Conservation (phyloP, 202 grass and related monocot species). For the Hordeum pubiflorum region DNA sequence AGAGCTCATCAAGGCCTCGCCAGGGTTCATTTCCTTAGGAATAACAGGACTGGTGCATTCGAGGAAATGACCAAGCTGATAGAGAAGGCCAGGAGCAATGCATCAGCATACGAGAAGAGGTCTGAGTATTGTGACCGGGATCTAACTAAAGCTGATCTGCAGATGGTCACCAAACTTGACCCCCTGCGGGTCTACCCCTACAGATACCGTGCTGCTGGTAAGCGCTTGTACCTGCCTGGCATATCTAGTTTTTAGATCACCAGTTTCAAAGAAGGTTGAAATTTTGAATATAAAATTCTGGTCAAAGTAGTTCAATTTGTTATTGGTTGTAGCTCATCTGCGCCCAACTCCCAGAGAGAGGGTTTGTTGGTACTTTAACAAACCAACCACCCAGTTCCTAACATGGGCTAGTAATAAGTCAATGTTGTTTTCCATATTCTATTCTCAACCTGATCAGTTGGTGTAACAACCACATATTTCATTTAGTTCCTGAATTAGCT, state of each 20-base stretch:
- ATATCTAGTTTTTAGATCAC: constrained; percentile 7
- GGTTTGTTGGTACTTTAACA: constrained; percentile 30
- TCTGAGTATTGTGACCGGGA: constrained; percentile 94
- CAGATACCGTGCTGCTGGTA: constrained; percentile 97
- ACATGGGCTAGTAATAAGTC: constrained; percentile 30
- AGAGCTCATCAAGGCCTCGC: constrained; percentile 96
- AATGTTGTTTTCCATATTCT: constrained; percentile 34
- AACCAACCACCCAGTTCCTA: constrained; percentile 36
- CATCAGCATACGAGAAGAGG: constrained; percentile 97
- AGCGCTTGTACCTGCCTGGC: constrained; percentile 11
- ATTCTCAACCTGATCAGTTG: constrained; percentile 28
- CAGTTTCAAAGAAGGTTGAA: constrained; percentile 32
- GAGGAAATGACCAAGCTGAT: constrained; percentile 98
- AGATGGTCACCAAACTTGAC: constrained; percentile 91
- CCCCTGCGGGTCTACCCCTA: constrained; percentile 92
- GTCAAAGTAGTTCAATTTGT: neutral
- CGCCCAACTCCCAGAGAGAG: constrained; percentile 31
- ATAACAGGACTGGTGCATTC: constrained; percentile 62
- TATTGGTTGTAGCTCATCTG: constrained; percentile 39
- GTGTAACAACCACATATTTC: constrained; percentile 42
- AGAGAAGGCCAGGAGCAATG: constrained; percentile 92
- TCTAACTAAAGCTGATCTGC: constrained; percentile 72
- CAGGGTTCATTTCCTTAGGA: constrained; percentile 78
- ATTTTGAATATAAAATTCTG: constrained; percentile 25
- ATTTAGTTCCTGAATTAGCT: constrained; percentile 22